Evolutionary conservation across 2,329 filamentous ascomycete species (phyloP), one percentile per base, ranked within the genome.

Genomic region (Fusarium pseudocircinatum): DNA sequence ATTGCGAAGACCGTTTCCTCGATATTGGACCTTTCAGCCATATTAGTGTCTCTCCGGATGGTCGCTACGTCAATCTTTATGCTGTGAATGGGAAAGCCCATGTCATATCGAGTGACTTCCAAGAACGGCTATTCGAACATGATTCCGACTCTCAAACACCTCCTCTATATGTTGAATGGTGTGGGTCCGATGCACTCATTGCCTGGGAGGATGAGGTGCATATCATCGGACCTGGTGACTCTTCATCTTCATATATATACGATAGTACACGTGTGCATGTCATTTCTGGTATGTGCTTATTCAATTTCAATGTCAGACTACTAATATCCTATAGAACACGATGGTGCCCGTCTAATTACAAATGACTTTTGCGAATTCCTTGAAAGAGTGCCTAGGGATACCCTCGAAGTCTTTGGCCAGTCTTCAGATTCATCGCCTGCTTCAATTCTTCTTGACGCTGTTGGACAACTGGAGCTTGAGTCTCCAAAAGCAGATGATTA

Each of bases 191-290:
- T 82, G 94, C 95, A 20, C 93, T 97, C 34, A 90, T 99, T 77
- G 95, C 95, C 1, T 99, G 96, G 96, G 96, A 98, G 79, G 96
- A 99, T 79, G 96, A 99, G 81, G 92, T 99, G 8, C 96, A 98
- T 79, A 88, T 99, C 34, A 93, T 99, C 68, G 96, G 96, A 1
- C 94, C 95, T 0, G 93, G 92, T 42, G 94, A 94, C 47, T 89
- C 93, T 15, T 91, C 93, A 10, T 90, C 85, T 46, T 91, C 90
- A 70, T 96, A 95, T 81, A 96, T 95, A 76, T 98, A 98, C 81
- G 95, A 98, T 78, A 93, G 92, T 34, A 94, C 92, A 14, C 92
- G 94, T 71, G 93, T 99, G 18, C 96, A 98, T 81, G 88, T 98
- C 7, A 86, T 98, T 46, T 92, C 95, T 22, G 95, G 97, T 86